These are phyloP conservation scores for Suillus alpinus DNA, from an alignment of 768 basidiomycete genomes.

Conservation along the genomic window DNA sequence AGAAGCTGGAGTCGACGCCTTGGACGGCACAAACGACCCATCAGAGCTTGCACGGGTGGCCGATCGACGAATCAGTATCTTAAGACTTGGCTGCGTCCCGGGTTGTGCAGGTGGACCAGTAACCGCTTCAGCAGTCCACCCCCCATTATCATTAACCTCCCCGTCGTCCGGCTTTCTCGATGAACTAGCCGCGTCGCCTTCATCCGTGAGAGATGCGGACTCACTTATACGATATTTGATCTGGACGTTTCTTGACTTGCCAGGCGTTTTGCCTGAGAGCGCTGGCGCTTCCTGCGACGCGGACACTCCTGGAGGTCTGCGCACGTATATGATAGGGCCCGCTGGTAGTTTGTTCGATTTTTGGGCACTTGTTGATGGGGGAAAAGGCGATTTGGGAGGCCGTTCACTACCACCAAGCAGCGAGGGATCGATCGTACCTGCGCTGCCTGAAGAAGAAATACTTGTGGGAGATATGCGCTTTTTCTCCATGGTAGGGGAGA, in stretches of 20 bases:
- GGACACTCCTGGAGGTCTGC: slow-evolving; percentile 24
- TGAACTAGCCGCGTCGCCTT: background rate
- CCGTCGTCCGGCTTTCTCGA: slow-evolving; percentile 2
- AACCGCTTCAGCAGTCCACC: background rate
- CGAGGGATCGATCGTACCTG: slow-evolving; percentile 30
- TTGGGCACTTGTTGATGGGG: background rate
- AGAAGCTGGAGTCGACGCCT: background rate
- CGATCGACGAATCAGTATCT: slow-evolving; percentile 10
- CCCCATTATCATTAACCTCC: background rate
- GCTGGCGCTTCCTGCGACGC: slow-evolving; percentile 13
- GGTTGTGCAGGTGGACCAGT: background rate
- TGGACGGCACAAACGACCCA: slow-evolving; percentile 2
- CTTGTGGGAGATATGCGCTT: background rate
- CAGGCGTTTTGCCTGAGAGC: slow-evolving; percentile 5
- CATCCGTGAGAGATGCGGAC: background rate
- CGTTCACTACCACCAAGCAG: slow-evolving; percentile 19
- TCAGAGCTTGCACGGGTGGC: slow-evolving; percentile 10
- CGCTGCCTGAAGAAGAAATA: background rate
- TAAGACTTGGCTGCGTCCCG: background rate
- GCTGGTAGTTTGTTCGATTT: slow-evolving; percentile 16
- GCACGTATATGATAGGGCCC: slow-evolving; percentile 28
- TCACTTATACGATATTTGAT: slow-evolving; percentile 26
- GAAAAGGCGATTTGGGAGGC: background rate
- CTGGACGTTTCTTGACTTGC: slow-evolving; percentile 19
- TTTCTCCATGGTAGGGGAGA: background rate